Evolutionary conservation across 306 rosid genomes (phyloP), one percentile per base, ranked within the genome.

Genomic region (Lithocarpus polystachyus): DNA sequence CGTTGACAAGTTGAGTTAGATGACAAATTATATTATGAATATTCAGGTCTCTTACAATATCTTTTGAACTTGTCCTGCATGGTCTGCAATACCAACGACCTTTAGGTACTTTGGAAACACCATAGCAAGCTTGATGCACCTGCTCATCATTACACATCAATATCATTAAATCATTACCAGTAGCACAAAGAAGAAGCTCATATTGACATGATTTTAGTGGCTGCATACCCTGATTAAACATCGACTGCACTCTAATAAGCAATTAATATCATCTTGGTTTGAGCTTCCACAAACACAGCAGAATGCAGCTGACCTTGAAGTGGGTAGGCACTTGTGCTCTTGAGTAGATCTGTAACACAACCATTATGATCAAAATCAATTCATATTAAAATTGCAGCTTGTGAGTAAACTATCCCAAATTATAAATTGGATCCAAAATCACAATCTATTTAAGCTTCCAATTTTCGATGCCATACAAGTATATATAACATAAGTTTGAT

Each of bases 41-140:
- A n/a, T 67, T 67, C 51, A 67, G 48, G 72, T 67, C 37, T 17
- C 72, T 67, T 83, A 88, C 94, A 81, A 78, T 90, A 82, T 87
- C 77, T 80, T 76, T 83, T 54, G 92, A 88, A 73, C 73, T 83
- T 57, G 87, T 69, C 53, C 82, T 81, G 83, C 94, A 90, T 33
- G 92, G 92, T 77, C 94, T 85, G 85, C 94, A 90, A 77, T 75
- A 83, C 94, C 94, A 88, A 54, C 17, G 68, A 51, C 87, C 89
- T 74, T 87, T 90, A 33, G 94, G 94, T 68, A 83, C 45, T 83
- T 84, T 82, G 48, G 89, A 78, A 35, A 90, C 75, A 22, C 94
- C 94, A 78, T 88, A 88, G 85, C 94, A 88, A 56, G 92, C 94
- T 72, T 87, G 94, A 75, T 88, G 94, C 56, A 90, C 94, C 94